Conservation (phyloP, 495 filamentous ascomycete genomes). For the Penicillium robsamsonii region DNA sequence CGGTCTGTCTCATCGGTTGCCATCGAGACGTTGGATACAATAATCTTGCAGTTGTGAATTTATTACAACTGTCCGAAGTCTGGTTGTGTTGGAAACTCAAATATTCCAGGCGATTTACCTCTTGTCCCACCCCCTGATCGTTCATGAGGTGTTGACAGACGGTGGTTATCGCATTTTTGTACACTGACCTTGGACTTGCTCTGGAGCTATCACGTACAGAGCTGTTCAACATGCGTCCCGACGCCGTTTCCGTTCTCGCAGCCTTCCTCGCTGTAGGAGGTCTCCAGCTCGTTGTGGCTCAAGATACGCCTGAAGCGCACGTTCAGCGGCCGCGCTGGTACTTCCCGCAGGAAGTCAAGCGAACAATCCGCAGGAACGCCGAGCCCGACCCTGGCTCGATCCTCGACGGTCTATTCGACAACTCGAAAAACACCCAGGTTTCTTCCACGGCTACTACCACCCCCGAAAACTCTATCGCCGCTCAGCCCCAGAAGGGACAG, state of each 20-base stretch:
- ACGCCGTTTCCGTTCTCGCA: slow-evolving; percentile 29
- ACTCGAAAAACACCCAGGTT: background rate
- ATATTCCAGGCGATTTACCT: background rate
- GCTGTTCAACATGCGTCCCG: slow-evolving; percentile 31
- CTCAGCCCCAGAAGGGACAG: slow-evolving; percentile 9
- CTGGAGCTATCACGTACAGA: slow-evolving; percentile 6
- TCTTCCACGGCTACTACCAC: slow-evolving; percentile 5
- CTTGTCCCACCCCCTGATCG: slow-evolving; percentile 1
- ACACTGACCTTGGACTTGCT: slow-evolving; percentile 17
- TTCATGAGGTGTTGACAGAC: slow-evolving; percentile 28
- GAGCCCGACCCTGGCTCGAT: slow-evolving; percentile 5
- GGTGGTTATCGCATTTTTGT: slow-evolving; percentile 24
- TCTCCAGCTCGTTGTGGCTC: slow-evolving; percentile 36
- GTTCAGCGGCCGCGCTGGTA: slow-evolving; percentile 46
- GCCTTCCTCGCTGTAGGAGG: slow-evolving; percentile 37
- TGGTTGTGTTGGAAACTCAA: slow-evolving; percentile 4
- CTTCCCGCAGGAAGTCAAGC: slow-evolving; percentile 47
- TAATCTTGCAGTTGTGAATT: background rate
- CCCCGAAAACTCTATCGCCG: background rate
- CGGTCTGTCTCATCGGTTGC: slow-evolving; percentile 32
- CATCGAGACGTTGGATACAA: slow-evolving; percentile 23
- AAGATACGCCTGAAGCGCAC: slow-evolving; percentile 34
- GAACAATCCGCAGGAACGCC: slow-evolving; percentile 31
- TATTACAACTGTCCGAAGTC: background rate
- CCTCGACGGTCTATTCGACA: slow-evolving; percentile 3